These are phyloP conservation scores for Smallanthus sonchifolius DNA, from an alignment of 129 eudicot species.

Conservation along the genomic window DNA sequence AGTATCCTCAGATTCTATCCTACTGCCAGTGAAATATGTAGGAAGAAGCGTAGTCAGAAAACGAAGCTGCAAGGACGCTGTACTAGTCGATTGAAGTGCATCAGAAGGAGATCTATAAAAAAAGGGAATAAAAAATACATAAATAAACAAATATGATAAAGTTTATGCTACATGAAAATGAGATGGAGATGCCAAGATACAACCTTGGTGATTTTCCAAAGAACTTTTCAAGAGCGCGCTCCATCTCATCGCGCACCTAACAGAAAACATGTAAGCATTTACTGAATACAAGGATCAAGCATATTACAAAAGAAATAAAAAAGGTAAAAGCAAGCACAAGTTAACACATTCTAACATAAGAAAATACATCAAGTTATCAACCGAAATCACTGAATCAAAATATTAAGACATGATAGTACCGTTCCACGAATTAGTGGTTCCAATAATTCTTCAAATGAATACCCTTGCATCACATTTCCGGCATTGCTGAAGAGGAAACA, in stretches of 20 bases:
- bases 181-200: constrained; percentile 13
- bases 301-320: constrained; percentile 6
- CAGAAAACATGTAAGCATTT: constrained; percentile 10
- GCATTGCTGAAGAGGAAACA: constrained; percentile 33
- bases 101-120: constrained; percentile 31
- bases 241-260: constrained; percentile 69
- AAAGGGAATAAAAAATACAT: neutral
- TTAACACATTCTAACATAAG: neutral
- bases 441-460: constrained; percentile 42
- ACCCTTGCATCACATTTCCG: constrained; percentile 31
- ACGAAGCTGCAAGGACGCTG: constrained; percentile 50
- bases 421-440: constrained; percentile 53
- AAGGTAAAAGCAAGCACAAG: neutral
- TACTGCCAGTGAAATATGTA: constrained; percentile 55
- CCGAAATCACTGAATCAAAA: neutral
- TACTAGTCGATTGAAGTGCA: constrained; percentile 28
- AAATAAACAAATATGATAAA: constrained; percentile 6
- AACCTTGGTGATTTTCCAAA: constrained; percentile 46
- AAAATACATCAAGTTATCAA: neutral
- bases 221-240: constrained; percentile 28
- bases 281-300: neutral
- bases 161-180: neutral
- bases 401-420: constrained; percentile 34
- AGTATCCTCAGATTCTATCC: constrained; percentile 40
- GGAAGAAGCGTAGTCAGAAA: constrained; percentile 40